Base-by-base conservation (phyloP, 2,329 filamentous ascomycete species). In the Aspergillus arachidicola region DNA sequence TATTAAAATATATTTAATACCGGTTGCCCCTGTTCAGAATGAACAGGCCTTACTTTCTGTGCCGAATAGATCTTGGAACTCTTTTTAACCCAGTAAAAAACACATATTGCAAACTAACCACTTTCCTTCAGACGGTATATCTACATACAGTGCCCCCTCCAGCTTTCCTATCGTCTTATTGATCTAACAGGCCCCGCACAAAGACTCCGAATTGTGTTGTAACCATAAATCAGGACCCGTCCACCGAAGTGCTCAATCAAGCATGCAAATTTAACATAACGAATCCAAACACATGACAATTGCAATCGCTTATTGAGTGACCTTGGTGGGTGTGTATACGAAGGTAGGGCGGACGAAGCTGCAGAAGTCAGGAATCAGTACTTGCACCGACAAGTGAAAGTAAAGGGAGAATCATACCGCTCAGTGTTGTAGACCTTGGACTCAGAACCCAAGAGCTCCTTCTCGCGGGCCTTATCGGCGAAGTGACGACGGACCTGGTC, bases 401-500 rank as follows among this genome's bases (percentile, higher is more conserved):
- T 9, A 14, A 14, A 48, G 5, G 6, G 14, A 3, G 5, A 16
- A 59, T 78, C 91, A 69, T 83, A 97, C 92, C 92, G 86, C 76
- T 97, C 93, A 70, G 87, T 89, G 83, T 98, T 87, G 83, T 97
- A 99, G 57, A 96, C 86, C 82, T 90, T 92, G 59, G 87, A 88
- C 79, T 94, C 91, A 68, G 89, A 89, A 62, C 95, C 95, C 71
- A 98, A 76, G 69, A 99, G 82, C 81, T 93, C 90, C 86, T 94
- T 93, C 87, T 98, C 95, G 69, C 95, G 87, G 69, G 89, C 89
- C 86, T 93, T 89, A 80, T 96, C 92, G 63, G 95, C 95, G 69
- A 90, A 86, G 80, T 94, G 87, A 75, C 94, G 86, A 70, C 95
- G 87, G 67, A 97, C 94, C 78, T 94, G 90, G 81, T 99, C 95